phyloP scores from a whole-genome alignment of 2,329 filamentous ascomycete species.

The Fusarium dlaminii region DNA sequence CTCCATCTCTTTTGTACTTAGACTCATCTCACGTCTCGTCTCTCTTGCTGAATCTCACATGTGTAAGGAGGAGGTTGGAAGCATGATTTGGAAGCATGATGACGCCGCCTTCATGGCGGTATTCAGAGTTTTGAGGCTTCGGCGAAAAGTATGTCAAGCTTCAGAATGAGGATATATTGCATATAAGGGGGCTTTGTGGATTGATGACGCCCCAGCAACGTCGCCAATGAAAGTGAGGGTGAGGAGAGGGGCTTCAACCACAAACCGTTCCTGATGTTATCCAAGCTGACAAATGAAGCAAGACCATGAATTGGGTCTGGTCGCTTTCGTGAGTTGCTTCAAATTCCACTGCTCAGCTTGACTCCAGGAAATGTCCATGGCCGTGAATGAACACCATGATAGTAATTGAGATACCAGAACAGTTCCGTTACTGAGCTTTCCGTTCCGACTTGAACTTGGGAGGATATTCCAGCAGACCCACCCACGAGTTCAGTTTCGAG shows the following conservation, averaged over 20 bases:
- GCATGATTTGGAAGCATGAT: not conserved
- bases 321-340: too few relatives aligned
- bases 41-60: not conserved
- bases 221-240: not conserved
- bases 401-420: not conserved
- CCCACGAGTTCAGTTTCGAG: too few relatives aligned
- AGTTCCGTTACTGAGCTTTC: too few relatives aligned
- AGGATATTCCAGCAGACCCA: not conserved
- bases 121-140: constrained; percentile 4
- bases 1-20: constrained; percentile 26
- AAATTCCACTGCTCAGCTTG: not conserved
- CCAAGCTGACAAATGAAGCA: not conserved
- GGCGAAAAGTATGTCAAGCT: constrained; percentile 2
- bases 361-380: not conserved
- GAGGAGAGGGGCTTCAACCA: not conserved
- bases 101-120: not conserved
- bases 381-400: not conserved
- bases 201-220: constrained; percentile 5
- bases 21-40: not conserved
- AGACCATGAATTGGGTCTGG: not conserved
- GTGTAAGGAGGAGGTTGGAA: constrained; percentile 2
- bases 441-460: not conserved
- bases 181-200: not conserved
- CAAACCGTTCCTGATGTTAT: not conserved
- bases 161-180: not conserved